Evolutionary conservation across 2,329 filamentous ascomycete species (phyloP).

Genomic region (Cadophora sp.): DNA sequence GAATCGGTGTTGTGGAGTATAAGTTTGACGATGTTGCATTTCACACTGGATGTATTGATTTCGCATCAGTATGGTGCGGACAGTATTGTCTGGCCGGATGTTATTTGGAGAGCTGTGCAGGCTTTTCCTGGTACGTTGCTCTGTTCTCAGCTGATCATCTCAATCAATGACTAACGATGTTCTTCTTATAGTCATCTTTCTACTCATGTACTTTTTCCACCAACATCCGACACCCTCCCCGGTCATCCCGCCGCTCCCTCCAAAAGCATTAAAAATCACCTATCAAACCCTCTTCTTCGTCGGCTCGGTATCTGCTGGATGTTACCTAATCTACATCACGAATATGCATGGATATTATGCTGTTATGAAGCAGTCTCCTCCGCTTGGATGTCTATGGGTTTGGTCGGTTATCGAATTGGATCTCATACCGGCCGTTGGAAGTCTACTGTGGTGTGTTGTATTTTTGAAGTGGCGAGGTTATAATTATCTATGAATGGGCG

Average conservation of each 20-base stretch:
- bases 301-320: constrained; percentile 68
- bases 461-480: constrained; percentile 40
- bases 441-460: constrained; percentile 48
- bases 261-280: constrained; percentile 53
- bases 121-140: constrained; percentile 57
- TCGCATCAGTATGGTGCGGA: constrained; percentile 78
- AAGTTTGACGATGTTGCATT: constrained; percentile 74
- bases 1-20: constrained; percentile 65
- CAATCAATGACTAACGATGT: constrained; percentile 2
- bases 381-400: constrained; percentile 88
- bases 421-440: constrained; percentile 66
- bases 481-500: constrained; percentile 32
- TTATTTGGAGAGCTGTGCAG: constrained; percentile 58
- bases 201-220: constrained; percentile 44
- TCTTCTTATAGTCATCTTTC: constrained; percentile 45
- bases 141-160: neutral
- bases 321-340: constrained; percentile 81
- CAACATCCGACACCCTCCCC: constrained; percentile 50
- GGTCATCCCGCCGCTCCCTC: constrained; percentile 58
- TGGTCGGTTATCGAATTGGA: constrained; percentile 92
- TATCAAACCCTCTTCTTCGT: constrained; percentile 69
- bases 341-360: constrained; percentile 84
- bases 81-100: constrained; percentile 62
- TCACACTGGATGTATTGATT: constrained; percentile 80
- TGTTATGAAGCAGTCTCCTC: constrained; percentile 91